A percentile compares a stretch with the other conserved stretches of the same genome.
These are phyloP conservation scores for Cucumis melo DNA, from an alignment of 306 rosid genomes.

Conservation along the genomic window DNA sequence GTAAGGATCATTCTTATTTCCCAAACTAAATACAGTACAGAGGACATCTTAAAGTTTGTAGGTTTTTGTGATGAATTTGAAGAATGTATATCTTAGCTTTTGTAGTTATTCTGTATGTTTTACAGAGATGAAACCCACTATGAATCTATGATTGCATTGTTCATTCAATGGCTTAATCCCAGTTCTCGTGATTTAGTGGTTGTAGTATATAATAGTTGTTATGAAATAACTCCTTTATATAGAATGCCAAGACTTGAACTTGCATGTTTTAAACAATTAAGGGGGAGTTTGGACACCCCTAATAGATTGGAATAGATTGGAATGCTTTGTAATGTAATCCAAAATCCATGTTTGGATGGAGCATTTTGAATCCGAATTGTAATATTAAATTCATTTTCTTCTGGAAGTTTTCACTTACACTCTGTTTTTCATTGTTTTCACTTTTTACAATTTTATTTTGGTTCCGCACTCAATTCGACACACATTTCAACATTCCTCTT, in stretches of 20 bases:
- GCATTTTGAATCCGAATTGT: no score
- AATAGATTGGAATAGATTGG: no score
- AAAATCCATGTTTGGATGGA: no score
- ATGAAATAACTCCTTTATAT: background rate
- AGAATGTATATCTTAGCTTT: background rate
- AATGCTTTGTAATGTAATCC: no score
- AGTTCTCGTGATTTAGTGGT: background rate
- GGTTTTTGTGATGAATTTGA: background rate
- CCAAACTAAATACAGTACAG: background rate
- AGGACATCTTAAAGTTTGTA: background rate
- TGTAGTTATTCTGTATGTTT: background rate
- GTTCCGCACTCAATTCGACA: no score
- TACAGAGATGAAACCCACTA: background rate
- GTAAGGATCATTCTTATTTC: constrained; percentile 20
- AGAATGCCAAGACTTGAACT: background rate
- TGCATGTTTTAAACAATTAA: background rate
- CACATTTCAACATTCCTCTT: no score
- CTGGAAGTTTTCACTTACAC: no score
- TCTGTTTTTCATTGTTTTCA: no score
- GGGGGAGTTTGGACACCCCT: no score
- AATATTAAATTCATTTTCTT: no score
- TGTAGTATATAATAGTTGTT: background rate
- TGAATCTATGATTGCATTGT: background rate
- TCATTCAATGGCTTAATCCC: background rate
- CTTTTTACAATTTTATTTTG: no score